Base-by-base conservation (phyloP, 176 grass and related monocot genomes). In the Otatea glauca region DNA sequence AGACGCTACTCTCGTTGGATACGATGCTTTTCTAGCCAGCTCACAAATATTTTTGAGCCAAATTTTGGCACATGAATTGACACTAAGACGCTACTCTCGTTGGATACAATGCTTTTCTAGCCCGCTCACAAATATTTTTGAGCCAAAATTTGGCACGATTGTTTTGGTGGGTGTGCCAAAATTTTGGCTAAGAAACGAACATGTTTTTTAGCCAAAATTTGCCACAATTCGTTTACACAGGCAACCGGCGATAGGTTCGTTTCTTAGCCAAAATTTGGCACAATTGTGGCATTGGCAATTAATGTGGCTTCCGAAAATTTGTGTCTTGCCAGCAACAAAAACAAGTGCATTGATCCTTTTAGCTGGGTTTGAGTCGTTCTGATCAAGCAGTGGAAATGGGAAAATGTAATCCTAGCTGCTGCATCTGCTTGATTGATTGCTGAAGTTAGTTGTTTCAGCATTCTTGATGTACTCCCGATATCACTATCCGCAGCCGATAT, bases 1-100 rank as follows among this genome's bases (percentile, higher is more conserved):
- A n/a, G n/a, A n/a, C n/a, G n/a, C n/a, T n/a, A n/a, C n/a, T 59
- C 69, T 67, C 63, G 15, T 72, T 83, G 45, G 34, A 75, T 75
- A n/a, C 29, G 1, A 29, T 29, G 29, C 29, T 29, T 29, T 1
- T 29, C 29, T 29, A 37, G 35, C 35, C 35, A 0, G 3, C 35
- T 37, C 35, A 37, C 4, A 37, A 37, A 4, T 2, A 37, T 37
- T 37, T 29, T 29, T 29, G 29, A 29, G 29, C 29, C 29, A 29
- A 29, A 29, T 1, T 29, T 29, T 29, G 29, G 29, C 29, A 29
- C 29, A n/a, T n/a, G n/a, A n/a, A n/a, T n/a, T n/a, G n/a, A 41
- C 43, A 44, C 9, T 38, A 12, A 72, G 70, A 65, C 32, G 72
- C 10, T 56, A 5, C 23, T 59, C 69, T 67, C 63, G 15, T 72